Conservation (phyloP, 208 protist genomes). For the Trypanosoma conorhini region DNA sequence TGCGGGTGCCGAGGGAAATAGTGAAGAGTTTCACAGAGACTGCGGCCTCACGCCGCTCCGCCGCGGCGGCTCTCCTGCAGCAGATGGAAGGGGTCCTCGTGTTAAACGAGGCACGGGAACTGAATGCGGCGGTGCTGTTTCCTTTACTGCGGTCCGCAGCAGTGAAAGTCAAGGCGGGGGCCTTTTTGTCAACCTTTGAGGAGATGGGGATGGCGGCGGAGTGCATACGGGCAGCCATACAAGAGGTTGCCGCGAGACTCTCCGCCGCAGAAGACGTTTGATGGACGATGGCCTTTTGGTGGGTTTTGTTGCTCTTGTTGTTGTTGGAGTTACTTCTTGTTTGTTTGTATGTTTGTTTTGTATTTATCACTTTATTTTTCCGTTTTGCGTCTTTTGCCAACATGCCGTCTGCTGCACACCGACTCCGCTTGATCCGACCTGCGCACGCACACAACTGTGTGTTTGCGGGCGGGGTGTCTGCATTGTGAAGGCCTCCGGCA, state of each 20-base stretch:
- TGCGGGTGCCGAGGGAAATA: conserved; percentile 24
- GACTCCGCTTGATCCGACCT: too few relatives aligned
- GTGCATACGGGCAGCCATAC: conserved; percentile 59
- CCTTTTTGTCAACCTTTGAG: conserved; percentile 76
- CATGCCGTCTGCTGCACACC: too few relatives aligned
- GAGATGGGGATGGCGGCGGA: conserved; percentile 62
- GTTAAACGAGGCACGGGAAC: conserved; percentile 73
- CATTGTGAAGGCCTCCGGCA: too few relatives aligned
- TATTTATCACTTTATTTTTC: conserved; percentile 8
- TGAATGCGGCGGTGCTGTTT: conserved; percentile 66
- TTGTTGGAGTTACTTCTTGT: too few relatives aligned
- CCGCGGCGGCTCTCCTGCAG: conserved; percentile 47
- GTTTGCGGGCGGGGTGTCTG: too few relatives aligned
- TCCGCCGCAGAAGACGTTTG: conserved; percentile 47
- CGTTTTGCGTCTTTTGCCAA: neutral
- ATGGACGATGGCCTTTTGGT: neutral
- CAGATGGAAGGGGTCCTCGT: conserved; percentile 70
- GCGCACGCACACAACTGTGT: too few relatives aligned
- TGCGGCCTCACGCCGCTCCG: conserved; percentile 29
- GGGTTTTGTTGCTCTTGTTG: conserved; percentile 29
- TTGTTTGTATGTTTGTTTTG: conserved; percentile 10
- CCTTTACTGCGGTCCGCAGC: conserved; percentile 75
- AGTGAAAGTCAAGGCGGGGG: conserved; percentile 77
- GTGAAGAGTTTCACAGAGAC: conserved; percentile 29
- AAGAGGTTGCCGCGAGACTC: conserved; percentile 59